A percentile compares a stretch with the other conserved stretches of the same genome.
These are phyloP conservation scores for Pneumocystis canis DNA, from an alignment of 1,139 yeast genomes.

Conservation along the genomic window DNA sequence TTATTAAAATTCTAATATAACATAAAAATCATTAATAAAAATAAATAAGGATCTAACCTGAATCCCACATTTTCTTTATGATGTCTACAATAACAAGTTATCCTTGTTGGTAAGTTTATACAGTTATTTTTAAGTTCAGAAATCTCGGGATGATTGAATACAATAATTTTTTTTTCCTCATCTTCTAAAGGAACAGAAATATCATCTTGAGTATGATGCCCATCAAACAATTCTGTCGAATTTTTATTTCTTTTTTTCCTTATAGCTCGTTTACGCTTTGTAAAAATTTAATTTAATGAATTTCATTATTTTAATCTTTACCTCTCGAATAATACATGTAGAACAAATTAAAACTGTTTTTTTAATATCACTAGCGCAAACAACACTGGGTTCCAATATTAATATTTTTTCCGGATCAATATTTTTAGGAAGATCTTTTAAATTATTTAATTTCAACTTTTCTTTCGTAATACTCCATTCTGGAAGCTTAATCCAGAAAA, in stretches of 20 bases:
- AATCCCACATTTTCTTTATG: constrained; percentile 78
- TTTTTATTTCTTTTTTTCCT: not conserved
- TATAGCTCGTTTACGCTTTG: constrained; percentile 1
- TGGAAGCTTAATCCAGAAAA: constrained; percentile 52
- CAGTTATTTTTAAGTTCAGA: constrained; percentile 51
- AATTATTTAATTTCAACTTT: constrained; percentile 32
- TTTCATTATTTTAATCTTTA: constrained; percentile 32
- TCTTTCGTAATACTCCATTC: constrained; percentile 77
- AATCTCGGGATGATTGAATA: constrained; percentile 81
- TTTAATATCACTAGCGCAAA: constrained; percentile 25
- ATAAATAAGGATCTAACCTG: constrained; percentile 18
- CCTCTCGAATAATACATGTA: constrained; percentile 81
- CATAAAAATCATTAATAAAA: not conserved
- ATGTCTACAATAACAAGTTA: constrained; percentile 91
- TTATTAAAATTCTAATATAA: constrained; percentile 40
- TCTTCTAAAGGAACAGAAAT: constrained; percentile 57
- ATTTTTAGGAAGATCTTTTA: constrained; percentile 33
- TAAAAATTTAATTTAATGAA: constrained; percentile 6
- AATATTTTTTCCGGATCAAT: constrained; percentile 23
- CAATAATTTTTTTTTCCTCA: constrained; percentile 63
- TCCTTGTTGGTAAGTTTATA: constrained; percentile 66
- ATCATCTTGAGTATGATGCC: constrained; percentile 46
- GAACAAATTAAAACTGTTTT: constrained; percentile 64
- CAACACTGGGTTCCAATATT: constrained; percentile 27
- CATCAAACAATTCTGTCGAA: constrained; percentile 13